These are phyloP conservation scores for Dictyostelium capitatum DNA, from an alignment of 78 protist genomes.

Conservation along the genomic window DNA sequence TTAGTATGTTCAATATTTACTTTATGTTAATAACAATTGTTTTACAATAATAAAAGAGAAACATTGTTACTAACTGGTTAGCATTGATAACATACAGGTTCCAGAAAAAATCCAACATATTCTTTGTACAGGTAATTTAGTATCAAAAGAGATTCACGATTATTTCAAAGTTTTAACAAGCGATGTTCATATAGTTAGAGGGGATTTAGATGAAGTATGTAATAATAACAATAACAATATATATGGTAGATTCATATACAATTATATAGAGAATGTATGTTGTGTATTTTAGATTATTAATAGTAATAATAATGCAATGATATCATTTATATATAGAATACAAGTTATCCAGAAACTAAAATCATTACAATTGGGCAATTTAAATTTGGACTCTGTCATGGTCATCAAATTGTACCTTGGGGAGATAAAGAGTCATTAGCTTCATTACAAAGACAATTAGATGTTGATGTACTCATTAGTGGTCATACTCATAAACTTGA, in stretches of 20 bases:
- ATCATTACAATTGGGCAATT: conserved; percentile 95
- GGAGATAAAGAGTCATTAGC: conserved; percentile 95
- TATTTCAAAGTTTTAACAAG: conserved; percentile 93
- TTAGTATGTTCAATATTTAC: conserved; percentile 83
- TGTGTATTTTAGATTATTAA: background rate
- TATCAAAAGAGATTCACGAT: conserved; percentile 90
- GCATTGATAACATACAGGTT: too few relatives aligned
- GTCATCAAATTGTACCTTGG: conserved; percentile 98
- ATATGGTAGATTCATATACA: background rate
- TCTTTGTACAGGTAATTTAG: conserved; percentile 98
- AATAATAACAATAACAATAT: background rate
- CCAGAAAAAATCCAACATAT: conserved; percentile 98
- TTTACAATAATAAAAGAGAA: background rate
- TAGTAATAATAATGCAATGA: background rate
- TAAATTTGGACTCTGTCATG: conserved; percentile 98
- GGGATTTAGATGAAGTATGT: conserved; percentile 96
- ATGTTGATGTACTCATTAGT: conserved; percentile 97
- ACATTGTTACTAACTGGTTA: background rate
- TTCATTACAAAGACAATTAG: conserved; percentile 96
- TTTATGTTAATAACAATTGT: background rate
- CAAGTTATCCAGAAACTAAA: conserved; percentile 85
- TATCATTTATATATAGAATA: conserved; percentile 56
- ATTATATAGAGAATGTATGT: background rate
- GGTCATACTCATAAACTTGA: conserved; percentile 95
- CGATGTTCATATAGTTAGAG: conserved; percentile 96